phyloP scores from a whole-genome alignment of 305 asterid genomes.

The Fraxinus velutina region DNA sequence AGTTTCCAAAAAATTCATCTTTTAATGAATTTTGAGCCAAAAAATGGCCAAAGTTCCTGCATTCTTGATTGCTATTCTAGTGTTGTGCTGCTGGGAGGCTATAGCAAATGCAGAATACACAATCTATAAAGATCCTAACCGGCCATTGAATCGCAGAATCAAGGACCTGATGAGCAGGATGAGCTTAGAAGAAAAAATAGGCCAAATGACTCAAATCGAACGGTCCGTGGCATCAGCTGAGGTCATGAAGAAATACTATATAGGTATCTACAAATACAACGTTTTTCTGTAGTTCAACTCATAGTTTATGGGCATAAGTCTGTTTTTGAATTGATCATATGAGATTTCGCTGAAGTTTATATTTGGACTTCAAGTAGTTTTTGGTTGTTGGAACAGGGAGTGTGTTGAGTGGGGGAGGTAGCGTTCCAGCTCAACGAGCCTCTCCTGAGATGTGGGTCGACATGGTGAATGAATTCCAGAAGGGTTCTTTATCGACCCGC shows the following conservation, averaged over 20 bases:
- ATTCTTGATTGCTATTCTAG: not conserved
- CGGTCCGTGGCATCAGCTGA: not conserved
- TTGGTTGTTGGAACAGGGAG: not conserved
- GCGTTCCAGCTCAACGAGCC: not conserved
- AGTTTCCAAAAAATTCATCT: not conserved
- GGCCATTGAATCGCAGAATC: not conserved
- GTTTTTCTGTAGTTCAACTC: not conserved
- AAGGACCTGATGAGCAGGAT: constrained; percentile 5
- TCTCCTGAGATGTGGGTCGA: not conserved
- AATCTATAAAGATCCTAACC: not conserved
- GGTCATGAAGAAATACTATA: not conserved
- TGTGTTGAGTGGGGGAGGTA: constrained; percentile 4
- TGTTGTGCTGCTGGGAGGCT: not conserved
- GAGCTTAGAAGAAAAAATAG: not conserved
- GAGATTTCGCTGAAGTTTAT: not conserved
- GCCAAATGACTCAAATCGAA: constrained; percentile 6
- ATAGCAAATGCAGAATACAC: not conserved
- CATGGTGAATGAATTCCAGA: not conserved
- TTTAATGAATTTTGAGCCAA: not conserved
- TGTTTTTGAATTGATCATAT: not conserved
- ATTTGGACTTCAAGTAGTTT: not conserved
- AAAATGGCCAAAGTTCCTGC: not conserved
- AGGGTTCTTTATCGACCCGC: not conserved
- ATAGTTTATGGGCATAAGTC: not conserved
- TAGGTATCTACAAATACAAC: not conserved